These are phyloP conservation scores for Reticulascus tulasneorum DNA, from an alignment of 2,329 filamentous ascomycete genomes.

Conservation along the genomic window DNA sequence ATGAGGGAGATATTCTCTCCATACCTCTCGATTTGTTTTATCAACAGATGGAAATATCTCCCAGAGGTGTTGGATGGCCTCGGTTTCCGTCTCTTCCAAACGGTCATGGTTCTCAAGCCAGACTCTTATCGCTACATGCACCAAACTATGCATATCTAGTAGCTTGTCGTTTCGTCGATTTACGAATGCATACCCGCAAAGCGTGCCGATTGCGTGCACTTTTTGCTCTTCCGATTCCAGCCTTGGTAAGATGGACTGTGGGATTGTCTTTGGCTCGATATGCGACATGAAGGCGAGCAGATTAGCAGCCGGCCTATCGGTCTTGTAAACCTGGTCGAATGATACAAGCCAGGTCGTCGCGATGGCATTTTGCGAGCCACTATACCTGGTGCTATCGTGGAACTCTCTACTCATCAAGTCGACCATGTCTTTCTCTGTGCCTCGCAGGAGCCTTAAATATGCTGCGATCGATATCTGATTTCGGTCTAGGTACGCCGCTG, in stretches of 20 bases:
- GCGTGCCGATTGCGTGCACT: conserved; percentile 20
- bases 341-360: conserved; percentile 33
- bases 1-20: no score
- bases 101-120: no score
- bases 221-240: conserved; percentile 4
- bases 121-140: conserved; percentile 24
- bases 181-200: conserved; percentile 22
- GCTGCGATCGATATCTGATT: conserved; percentile 16
- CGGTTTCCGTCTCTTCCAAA: no score
- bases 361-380: conserved; percentile 22
- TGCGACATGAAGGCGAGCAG: conserved; percentile 32
- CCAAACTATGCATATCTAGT: conserved; percentile 25
- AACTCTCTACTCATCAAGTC: conserved; percentile 27
- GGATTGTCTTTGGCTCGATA: conserved; percentile 29
- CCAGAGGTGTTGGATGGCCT: no score
- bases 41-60: no score
- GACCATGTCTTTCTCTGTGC: conserved; percentile 22
- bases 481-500: conserved; percentile 31
- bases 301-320: conserved; percentile 23
- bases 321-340: conserved; percentile 30
- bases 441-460: conserved; percentile 25
- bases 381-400: conserved; percentile 25
- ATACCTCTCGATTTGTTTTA: no score
- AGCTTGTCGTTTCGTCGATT: conserved; percentile 11
- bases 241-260: conserved; percentile 25